Conservation (phyloP, 768 basidiomycete species). For the Harrya chromipes region DNA sequence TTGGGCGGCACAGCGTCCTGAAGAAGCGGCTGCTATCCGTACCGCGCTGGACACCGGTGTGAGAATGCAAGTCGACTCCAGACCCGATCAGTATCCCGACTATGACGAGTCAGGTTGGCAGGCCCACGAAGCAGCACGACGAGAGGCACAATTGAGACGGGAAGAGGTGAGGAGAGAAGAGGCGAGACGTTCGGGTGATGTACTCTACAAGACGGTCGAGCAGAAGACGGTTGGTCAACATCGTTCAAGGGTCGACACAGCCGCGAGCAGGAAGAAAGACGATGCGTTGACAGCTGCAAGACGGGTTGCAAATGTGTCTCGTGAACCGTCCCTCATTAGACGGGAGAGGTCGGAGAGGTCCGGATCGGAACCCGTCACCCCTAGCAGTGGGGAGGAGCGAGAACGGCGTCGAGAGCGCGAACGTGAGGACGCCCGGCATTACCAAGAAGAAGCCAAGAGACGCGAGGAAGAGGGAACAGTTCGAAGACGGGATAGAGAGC, state of each 20-base stretch:
- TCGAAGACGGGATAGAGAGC: conserved; percentile 47
- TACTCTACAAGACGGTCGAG: conserved; percentile 30
- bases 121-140: conserved; percentile 31
- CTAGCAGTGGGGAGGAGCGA: conserved; percentile 25
- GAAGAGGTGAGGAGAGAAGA: conserved; percentile 37
- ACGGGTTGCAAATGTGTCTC: conserved; percentile 24
- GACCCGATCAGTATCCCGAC: conserved; percentile 23
- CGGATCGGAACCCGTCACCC: conserved; percentile 26
- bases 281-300: conserved; percentile 26
- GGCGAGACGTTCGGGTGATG: conserved; percentile 32
- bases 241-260: conserved; percentile 30
- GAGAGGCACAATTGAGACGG: conserved; percentile 30
- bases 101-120: conserved; percentile 33
- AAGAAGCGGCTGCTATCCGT: conserved; percentile 29
- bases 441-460: conserved; percentile 43
- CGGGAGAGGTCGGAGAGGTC: conserved; percentile 22
- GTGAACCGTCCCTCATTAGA: conserved; percentile 22
- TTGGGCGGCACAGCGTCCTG: conserved; percentile 49
- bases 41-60: conserved; percentile 19
- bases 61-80: conserved; percentile 23
- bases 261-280: conserved; percentile 30
- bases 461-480: conserved; percentile 47
- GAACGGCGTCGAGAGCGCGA: conserved; percentile 26
- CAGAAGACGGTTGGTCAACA: conserved; percentile 15
- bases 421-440: conserved; percentile 33